Percentiles rank a stretch among this genome's conserved stretches.
These are phyloP conservation scores for Lathyrus sativus DNA, from an alignment of 306 rosid genomes.

Conservation along the genomic window DNA sequence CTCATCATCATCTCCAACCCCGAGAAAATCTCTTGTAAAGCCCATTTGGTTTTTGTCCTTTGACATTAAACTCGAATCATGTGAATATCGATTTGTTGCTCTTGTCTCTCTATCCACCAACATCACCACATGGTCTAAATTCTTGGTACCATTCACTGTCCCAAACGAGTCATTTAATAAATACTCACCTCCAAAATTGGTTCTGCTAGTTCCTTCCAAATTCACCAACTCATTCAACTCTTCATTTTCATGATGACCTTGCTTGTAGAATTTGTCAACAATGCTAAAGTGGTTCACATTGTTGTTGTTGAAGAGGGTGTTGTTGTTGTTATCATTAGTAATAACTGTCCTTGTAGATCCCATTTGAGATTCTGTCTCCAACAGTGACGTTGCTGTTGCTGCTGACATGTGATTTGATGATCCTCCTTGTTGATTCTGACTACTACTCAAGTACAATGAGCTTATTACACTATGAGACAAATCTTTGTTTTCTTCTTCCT, in stretches of 20 bases:
- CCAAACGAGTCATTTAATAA: constrained; percentile 36
- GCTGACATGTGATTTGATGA: constrained; percentile 52
- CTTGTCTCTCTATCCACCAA: constrained; percentile 26
- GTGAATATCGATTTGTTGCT: not conserved
- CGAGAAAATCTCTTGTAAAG: constrained; percentile 82
- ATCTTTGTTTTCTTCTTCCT: constrained; percentile 53
- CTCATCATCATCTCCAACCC: constrained; percentile 59
- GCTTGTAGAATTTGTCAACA: constrained; percentile 31
- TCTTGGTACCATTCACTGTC: constrained; percentile 21
- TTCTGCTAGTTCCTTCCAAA: constrained; percentile 28
- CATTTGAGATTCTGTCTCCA: constrained; percentile 66
- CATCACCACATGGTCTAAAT: constrained; percentile 30
- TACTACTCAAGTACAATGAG: constrained; percentile 44
- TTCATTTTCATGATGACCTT: not conserved
- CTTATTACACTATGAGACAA: constrained; percentile 42
- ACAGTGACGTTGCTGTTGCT: constrained; percentile 53
- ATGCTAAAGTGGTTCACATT: constrained; percentile 1
- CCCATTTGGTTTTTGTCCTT: constrained; percentile 45
- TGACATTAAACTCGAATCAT: constrained; percentile 1
- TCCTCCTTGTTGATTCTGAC: constrained; percentile 37
- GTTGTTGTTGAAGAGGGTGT: constrained; percentile 9
- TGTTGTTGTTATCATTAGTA: constrained; percentile 20
- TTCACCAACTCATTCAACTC: constrained; percentile 45
- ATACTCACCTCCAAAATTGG: constrained; percentile 32
- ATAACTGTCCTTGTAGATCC: constrained; percentile 53